phyloP scores from a whole-genome alignment of 768 basidiomycete genomes.

The Suillus sp. region DNA sequence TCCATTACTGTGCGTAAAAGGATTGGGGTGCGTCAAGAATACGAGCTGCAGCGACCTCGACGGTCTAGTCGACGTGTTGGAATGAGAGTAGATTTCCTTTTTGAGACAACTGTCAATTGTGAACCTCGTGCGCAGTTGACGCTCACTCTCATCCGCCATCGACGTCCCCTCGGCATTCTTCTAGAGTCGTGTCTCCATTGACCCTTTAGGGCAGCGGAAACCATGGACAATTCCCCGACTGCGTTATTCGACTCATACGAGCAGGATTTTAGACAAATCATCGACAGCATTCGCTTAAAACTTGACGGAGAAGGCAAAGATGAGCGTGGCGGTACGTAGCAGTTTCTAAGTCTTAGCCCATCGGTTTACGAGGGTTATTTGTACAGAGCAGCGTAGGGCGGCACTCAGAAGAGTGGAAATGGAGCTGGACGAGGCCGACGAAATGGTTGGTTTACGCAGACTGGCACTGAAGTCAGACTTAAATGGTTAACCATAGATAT shows the following conservation, averaged over 20 bases:
- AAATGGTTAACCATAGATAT: conserved; percentile 56
- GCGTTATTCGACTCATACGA: conserved; percentile 91
- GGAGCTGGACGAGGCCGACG: conserved; percentile 97
- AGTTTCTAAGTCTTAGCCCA: conserved; percentile 5
- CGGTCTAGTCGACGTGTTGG: conserved; percentile 10
- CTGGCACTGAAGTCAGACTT: conserved; percentile 1
- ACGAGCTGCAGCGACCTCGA: neutral
- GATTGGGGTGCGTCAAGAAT: conserved; percentile 1
- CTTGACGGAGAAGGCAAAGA: conserved; percentile 70
- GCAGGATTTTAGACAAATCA: conserved; percentile 85
- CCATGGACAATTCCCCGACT: conserved; percentile 83
- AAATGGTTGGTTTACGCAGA: conserved; percentile 67
- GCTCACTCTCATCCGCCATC: conserved; percentile 27
- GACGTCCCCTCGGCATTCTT: neutral
- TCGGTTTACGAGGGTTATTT: conserved; percentile 10
- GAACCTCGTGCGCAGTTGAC: conserved; percentile 21
- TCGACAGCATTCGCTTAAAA: conserved; percentile 73
- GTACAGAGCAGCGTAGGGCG: conserved; percentile 77
- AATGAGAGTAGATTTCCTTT: conserved; percentile 26
- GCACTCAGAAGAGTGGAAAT: conserved; percentile 84
- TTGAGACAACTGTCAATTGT: conserved; percentile 17
- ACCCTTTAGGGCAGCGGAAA: conserved; percentile 13
- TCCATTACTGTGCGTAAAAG: neutral
- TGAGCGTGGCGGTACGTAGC: conserved; percentile 64
- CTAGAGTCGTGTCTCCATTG: neutral